These are phyloP conservation scores for Paecilomyces niveus DNA, from an alignment of 2,329 filamentous ascomycete species.

Conservation along the genomic window DNA sequence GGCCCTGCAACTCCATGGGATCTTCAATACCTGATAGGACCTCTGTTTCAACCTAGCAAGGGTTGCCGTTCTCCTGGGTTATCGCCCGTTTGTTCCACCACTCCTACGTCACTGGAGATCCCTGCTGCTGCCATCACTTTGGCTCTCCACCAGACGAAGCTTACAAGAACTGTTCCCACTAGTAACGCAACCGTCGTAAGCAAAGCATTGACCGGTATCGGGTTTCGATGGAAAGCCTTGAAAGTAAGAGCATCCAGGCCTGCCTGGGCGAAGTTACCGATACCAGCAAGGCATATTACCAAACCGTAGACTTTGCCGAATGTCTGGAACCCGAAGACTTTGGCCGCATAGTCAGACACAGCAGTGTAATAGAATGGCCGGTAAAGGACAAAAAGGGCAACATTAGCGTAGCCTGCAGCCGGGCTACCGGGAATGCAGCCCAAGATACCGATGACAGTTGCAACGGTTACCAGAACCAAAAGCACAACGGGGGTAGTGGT, in stretches of 20 bases:
- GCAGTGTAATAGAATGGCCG: constrained; percentile 84
- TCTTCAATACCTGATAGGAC: background rate
- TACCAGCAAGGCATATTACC: constrained; percentile 76
- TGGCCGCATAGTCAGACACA: constrained; percentile 80
- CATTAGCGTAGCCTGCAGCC: constrained; percentile 65
- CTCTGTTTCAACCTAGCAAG: background rate
- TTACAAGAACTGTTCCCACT: constrained; percentile 60
- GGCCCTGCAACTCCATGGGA: background rate
- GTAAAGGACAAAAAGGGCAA: constrained; percentile 75
- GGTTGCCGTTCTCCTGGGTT: background rate
- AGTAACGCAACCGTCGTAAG: constrained; percentile 55
- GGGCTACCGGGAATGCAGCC: constrained; percentile 65
- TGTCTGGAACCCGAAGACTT: constrained; percentile 86
- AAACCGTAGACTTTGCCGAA: constrained; percentile 93
- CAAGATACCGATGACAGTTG: constrained; percentile 68
- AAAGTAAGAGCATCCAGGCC: constrained; percentile 74
- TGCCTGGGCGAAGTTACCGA: constrained; percentile 78
- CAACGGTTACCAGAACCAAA: constrained; percentile 59
- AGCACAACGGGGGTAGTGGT: constrained; percentile 67
- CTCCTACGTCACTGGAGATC: background rate
- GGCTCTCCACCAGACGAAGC: constrained; percentile 54
- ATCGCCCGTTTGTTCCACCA: background rate
- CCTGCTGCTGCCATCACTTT: constrained; percentile 13
- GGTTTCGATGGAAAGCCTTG: constrained; percentile 61
- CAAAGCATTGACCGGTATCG: constrained; percentile 67